phyloP scores from a whole-genome alignment of 345 rosid species.

The Arabidopsis arenosa region DNA sequence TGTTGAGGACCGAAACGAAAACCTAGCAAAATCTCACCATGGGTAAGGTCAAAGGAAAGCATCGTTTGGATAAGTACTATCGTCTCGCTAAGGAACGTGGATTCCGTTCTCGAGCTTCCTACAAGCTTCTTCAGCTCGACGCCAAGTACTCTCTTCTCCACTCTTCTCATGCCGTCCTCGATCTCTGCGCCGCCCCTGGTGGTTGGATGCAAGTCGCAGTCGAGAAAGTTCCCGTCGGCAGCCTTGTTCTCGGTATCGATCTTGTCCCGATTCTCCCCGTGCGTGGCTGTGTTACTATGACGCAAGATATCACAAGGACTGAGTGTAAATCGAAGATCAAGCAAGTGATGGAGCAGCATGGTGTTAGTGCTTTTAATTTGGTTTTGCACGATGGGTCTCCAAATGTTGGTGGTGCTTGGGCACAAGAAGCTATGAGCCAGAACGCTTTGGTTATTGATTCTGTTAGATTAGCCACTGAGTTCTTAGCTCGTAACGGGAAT shows the following conservation, averaged over 20 bases:
- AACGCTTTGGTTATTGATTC: conserved; percentile 93
- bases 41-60: conserved; percentile 86
- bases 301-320: conserved; percentile 80
- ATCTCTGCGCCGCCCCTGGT: conserved; percentile 97
- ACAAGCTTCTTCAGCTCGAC: conserved; percentile 88
- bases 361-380: conserved; percentile 69
- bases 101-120: conserved; percentile 91
- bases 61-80: conserved; percentile 83
- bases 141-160: conserved; percentile 68
- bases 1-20: not conserved
- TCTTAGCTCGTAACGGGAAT: conserved; percentile 74
- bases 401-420: conserved; percentile 94
- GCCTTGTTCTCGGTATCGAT: conserved; percentile 90
- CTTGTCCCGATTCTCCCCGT: conserved; percentile 71
- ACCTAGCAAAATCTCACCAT: conserved; percentile 34
- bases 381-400: conserved; percentile 96
- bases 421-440: conserved; percentile 87
- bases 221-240: conserved; percentile 85
- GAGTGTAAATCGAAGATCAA: conserved; percentile 77
- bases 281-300: conserved; percentile 70
- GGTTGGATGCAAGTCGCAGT: conserved; percentile 99
- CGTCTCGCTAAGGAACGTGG: conserved; percentile 89
- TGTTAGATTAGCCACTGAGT: conserved; percentile 78
- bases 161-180: conserved; percentile 76
- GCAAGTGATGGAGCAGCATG: conserved; percentile 68